Evolutionary conservation across 73 alveolate species (phyloP).

Genomic region (Symbiodinium pilosum): DNA sequence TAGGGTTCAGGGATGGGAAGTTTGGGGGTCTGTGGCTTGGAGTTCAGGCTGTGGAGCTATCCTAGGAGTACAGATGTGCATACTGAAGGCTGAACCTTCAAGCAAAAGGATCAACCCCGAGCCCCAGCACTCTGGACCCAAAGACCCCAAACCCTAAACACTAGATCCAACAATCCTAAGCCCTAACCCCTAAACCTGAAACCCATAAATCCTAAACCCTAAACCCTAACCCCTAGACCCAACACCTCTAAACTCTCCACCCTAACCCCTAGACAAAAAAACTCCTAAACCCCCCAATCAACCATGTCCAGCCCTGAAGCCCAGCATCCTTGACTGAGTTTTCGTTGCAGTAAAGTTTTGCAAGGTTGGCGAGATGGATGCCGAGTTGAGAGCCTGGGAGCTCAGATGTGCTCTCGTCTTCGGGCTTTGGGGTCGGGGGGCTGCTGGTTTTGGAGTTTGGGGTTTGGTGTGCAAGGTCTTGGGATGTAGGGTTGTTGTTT

Average conservation of each 20-base stretch:
- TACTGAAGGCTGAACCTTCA: background rate
- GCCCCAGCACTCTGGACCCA: background rate
- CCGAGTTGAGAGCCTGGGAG: conserved; percentile 34
- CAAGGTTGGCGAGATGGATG: conserved; percentile 90
- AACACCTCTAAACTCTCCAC: background rate
- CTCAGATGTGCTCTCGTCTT: background rate
- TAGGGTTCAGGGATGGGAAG: background rate
- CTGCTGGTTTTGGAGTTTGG: background rate
- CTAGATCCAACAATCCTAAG: background rate
- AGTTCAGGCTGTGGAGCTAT: background rate
- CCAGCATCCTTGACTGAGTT: too few species aligned
- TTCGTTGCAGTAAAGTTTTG: too few species aligned
- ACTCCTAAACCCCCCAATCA: background rate
- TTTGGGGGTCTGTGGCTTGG: background rate
- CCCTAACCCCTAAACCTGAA: background rate
- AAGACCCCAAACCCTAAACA: background rate
- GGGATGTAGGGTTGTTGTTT: background rate
- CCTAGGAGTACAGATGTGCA: background rate
- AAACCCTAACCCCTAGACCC: background rate
- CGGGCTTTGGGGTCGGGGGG: too few species aligned
- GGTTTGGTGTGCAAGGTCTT: background rate
- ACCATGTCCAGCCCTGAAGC: background rate
- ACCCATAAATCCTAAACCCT: background rate
- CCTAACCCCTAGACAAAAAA: background rate
- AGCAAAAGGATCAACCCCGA: background rate